phyloP scores from a whole-genome alignment of 2,329 filamentous ascomycete species.

The Pseudofabraea citricarpa region DNA sequence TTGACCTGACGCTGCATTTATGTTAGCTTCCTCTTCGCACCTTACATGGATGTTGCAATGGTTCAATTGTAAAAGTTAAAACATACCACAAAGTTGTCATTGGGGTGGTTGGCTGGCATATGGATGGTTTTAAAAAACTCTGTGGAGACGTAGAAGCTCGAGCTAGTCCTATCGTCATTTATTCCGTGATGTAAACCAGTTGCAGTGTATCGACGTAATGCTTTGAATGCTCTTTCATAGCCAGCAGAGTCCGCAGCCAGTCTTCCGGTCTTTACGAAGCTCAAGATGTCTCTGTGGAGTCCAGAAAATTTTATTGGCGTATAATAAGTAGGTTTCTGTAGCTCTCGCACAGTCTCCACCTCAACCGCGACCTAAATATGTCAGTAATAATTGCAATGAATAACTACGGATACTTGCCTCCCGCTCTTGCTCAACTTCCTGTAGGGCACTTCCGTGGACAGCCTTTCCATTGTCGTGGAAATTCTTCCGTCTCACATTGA shows the following conservation, averaged over 20 bases:
- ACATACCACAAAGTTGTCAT: too few relatives aligned
- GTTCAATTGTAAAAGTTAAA: too few relatives aligned
- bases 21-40: too few relatives aligned
- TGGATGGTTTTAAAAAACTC: too few relatives aligned
- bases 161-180: constrained; percentile 12
- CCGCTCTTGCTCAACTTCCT: constrained; percentile 47
- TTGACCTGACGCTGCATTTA: constrained; percentile 42
- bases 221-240: constrained; percentile 37
- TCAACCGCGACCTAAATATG: too few relatives aligned
- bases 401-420: constrained; percentile 37
- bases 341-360: constrained; percentile 39
- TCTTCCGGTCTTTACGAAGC: constrained; percentile 41
- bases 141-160: too few relatives aligned
- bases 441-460: constrained; percentile 43
- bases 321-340: constrained; percentile 36
- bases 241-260: constrained; percentile 31
- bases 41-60: too few relatives aligned
- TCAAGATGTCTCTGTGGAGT: constrained; percentile 41
- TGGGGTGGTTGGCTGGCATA: too few relatives aligned
- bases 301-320: constrained; percentile 35
- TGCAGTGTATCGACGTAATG: constrained; percentile 32
- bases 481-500: constrained; percentile 28
- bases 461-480: constrained; percentile 40
- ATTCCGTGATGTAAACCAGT: constrained; percentile 32
- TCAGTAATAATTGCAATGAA: too few relatives aligned